A percentile compares a stretch with the other conserved stretches of the same genome.
Evolutionary conservation across 2,329 filamentous ascomycete species (phyloP).

Genomic region (Exophiala oligosperma): DNA sequence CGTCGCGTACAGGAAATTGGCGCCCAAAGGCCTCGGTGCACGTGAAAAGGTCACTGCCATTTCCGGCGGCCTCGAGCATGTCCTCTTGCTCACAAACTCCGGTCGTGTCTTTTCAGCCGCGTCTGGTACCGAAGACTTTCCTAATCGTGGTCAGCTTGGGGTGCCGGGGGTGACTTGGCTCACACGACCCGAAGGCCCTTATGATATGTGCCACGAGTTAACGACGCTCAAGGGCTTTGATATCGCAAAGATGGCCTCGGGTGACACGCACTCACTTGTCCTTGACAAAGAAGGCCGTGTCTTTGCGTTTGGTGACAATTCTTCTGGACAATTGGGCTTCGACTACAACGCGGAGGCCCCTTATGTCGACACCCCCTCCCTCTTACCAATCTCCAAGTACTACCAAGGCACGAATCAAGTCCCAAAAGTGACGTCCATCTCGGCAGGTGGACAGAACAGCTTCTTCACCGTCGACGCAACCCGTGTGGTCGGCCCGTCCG

Average conservation of each 20-base stretch:
- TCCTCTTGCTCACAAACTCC: slow-evolving; percentile 76
- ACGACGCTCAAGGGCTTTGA: slow-evolving; percentile 68
- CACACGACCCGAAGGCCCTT: slow-evolving; percentile 72
- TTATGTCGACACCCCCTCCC: slow-evolving; percentile 67
- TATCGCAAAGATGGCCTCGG: slow-evolving; percentile 73
- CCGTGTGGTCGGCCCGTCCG: slow-evolving; percentile 51
- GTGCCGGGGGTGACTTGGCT: slow-evolving; percentile 79
- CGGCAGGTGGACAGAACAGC: slow-evolving; percentile 81
- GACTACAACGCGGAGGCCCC: slow-evolving; percentile 63
- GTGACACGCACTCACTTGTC: slow-evolving; percentile 82
- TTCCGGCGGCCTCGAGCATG: slow-evolving; percentile 79
- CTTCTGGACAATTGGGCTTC: slow-evolving; percentile 86
- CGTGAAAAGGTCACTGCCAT: slow-evolving; percentile 75
- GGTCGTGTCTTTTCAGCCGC: slow-evolving; percentile 90
- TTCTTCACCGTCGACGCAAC: slow-evolving; percentile 84
- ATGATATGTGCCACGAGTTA: slow-evolving; percentile 81
- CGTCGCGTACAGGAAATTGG: slow-evolving; percentile 72
- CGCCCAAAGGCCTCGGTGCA: slow-evolving; percentile 63
- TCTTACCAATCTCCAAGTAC: slow-evolving; percentile 68
- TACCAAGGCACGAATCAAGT: slow-evolving; percentile 66
- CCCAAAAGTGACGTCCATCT: slow-evolving; percentile 72
- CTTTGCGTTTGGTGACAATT: slow-evolving; percentile 90
- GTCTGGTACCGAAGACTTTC: slow-evolving; percentile 74
- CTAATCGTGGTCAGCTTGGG: slow-evolving; percentile 81
- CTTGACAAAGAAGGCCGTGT: slow-evolving; percentile 74